phyloP scores from a whole-genome alignment of 2,329 filamentous ascomycete species.

The Davidsoniella eucalypti region DNA sequence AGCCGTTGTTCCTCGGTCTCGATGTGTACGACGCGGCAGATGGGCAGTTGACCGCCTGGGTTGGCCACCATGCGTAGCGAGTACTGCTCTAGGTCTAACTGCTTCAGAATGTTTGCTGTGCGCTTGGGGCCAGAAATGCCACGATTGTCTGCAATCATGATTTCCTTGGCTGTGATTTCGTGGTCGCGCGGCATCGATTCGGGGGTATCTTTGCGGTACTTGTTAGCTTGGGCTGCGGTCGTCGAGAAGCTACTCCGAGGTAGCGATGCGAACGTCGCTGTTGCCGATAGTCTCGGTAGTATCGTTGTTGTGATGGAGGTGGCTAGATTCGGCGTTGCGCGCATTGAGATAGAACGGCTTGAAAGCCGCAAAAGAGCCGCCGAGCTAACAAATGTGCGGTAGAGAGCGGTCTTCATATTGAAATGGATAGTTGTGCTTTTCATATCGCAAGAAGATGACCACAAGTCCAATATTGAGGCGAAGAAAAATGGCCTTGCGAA shows the following conservation, averaged over 20 bases:
- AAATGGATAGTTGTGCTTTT: conserved; percentile 3
- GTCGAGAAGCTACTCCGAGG: conserved; percentile 3
- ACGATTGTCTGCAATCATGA: conserved; percentile 26
- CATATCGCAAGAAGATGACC: neutral
- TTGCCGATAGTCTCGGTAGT: conserved; percentile 14
- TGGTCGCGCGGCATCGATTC: conserved; percentile 24
- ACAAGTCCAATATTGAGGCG: neutral
- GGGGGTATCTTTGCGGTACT: conserved; percentile 7
- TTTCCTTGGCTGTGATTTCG: conserved; percentile 26
- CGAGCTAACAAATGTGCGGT: conserved; percentile 9
- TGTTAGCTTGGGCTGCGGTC: neutral
- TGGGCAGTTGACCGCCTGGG: conserved; percentile 22
- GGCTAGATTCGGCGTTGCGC: conserved; percentile 29
- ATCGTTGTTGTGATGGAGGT: conserved; percentile 14
- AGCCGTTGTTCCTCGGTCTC: conserved; percentile 28
- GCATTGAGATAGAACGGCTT: conserved; percentile 24
- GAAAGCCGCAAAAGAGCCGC: conserved; percentile 1
- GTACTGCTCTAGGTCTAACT: conserved; percentile 20
- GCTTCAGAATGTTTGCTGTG: conserved; percentile 25
- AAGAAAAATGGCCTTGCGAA: too few species aligned
- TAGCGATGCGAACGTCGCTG: neutral
- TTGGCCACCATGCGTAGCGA: conserved; percentile 28
- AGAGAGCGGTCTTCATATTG: conserved; percentile 22
- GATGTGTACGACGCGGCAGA: conserved; percentile 57
- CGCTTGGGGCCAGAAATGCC: conserved; percentile 23